Percentiles rank a stretch among this genome's conserved stretches.
phyloP scores from a whole-genome alignment of 768 basidiomycete species.

The Butyriboletus loyo region DNA sequence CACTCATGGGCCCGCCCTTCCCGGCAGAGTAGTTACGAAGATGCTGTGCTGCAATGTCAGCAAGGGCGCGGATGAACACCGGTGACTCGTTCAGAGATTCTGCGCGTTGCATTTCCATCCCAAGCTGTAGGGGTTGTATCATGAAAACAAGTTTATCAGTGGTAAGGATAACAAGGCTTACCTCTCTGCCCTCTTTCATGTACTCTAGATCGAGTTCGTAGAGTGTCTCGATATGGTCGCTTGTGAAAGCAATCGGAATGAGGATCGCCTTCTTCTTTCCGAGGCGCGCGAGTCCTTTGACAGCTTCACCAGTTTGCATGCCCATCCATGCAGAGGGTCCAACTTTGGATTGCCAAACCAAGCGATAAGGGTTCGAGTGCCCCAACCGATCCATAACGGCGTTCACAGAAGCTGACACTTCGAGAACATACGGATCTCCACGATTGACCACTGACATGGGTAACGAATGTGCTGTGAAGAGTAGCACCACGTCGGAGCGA shows the following conservation, averaged over 20 bases:
- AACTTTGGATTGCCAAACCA: constrained; percentile 98
- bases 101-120: constrained; percentile 85
- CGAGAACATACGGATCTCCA: constrained; percentile 94
- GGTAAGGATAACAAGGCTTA: constrained; percentile 24
- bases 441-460: constrained; percentile 99
- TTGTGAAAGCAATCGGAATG: constrained; percentile 97
- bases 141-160: constrained; percentile 7
- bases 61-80: constrained; percentile 91
- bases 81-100: constrained; percentile 95
- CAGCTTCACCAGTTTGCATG: constrained; percentile 87
- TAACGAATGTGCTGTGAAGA: constrained; percentile 97
- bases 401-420: constrained; percentile 91
- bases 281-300: constrained; percentile 80
- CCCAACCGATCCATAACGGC: constrained; percentile 89
- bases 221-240: constrained; percentile 98
- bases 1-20: constrained; percentile 58
- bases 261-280: constrained; percentile 77
- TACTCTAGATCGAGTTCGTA: constrained; percentile 97
- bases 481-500: constrained; percentile 73
- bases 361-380: constrained; percentile 80
- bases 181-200: constrained; percentile 85
- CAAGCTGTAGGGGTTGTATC: constrained; percentile 53
- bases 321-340: constrained; percentile 99
- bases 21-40: constrained; percentile 60
- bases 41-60: constrained; percentile 85